phyloP scores from a whole-genome alignment of 83 land plant genomes.

The Thuja plicata region DNA sequence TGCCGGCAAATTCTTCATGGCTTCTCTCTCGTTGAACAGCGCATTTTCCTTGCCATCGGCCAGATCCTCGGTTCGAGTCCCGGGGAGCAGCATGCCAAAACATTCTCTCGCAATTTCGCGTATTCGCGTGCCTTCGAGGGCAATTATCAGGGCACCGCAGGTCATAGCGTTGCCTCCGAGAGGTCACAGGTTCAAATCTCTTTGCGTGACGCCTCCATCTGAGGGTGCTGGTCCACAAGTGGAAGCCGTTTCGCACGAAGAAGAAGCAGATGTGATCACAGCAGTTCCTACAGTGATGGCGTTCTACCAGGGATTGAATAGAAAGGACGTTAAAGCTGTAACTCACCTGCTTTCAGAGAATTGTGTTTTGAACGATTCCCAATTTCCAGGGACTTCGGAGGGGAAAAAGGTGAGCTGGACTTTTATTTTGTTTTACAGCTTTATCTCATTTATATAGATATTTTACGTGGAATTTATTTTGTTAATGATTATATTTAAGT shows the following conservation, averaged over 20 bases:
- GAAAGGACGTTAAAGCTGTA: neutral
- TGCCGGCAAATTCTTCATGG: neutral
- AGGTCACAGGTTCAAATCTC: conserved; percentile 5
- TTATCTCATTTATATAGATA: no score
- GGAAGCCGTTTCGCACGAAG: neutral
- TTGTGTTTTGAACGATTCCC: neutral
- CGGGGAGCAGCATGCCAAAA: neutral
- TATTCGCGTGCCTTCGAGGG: neutral
- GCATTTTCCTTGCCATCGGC: neutral
- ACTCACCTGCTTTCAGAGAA: neutral
- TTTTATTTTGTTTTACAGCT: neutral
- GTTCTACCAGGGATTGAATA: neutral
- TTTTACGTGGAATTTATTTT: no score
- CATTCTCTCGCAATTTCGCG: neutral
- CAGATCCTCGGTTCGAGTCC: neutral
- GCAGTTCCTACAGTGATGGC: neutral
- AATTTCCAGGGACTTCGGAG: neutral
- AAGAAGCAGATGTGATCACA: neutral
- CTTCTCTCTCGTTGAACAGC: neutral
- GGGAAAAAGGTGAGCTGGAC: neutral
- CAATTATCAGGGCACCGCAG: neutral
- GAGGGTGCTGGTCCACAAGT: neutral
- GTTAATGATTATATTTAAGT: no score
- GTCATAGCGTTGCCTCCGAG: neutral
- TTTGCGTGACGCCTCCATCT: neutral